Evolutionary conservation across 345 rosid genomes (phyloP), one percentile per base, ranked within the genome.

Genomic region (Balakata baccata): DNA sequence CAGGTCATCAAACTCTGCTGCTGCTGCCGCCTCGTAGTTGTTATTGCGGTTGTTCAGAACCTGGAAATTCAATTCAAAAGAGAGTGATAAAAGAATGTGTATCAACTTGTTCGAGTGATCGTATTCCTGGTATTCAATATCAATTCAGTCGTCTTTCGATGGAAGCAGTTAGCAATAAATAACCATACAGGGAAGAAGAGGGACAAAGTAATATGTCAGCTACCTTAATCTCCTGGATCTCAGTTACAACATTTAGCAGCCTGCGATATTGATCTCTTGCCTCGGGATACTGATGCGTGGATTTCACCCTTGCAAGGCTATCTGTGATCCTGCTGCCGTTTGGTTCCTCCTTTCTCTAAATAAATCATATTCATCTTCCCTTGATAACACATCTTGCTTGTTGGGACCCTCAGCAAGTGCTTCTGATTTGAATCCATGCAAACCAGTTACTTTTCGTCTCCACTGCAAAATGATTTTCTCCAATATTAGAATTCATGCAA

Each of bases 401-500:
- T 75, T 85, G 39, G 84, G 69, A 69, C 79, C 72, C 41, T 83
- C 88, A 5, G 73, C 77, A 77, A 85, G 81, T 63, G 82, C 81
- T 61, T 93, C 92, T 7, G 89, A 76, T 79, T 81, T 89, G 76
- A 94, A 92, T 74, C 98, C 97, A 34, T 97, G 91, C 77, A 94
- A 80, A 64, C 98, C 98, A 54, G 88, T 84, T 84, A 97, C 81
- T 87, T 87, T 94, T 53, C 97, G 79, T 81, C 95, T 90, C 97
- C 98, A 92, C n/a, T 95, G 93, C 81, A 94, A 72, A 76, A 94
- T 94, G 65, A 90, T 84, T 75, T 94, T 94, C 84, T 92, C 97
- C 78, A 92, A 3, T 77, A 92, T 90, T 83, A 71, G 47, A 23
- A 45, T 59, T 64, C 52, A 74, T 65, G 72, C 57, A 76, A 20